phyloP scores from a whole-genome alignment of 306 rosid genomes.

The Cicer chorassanicum region DNA sequence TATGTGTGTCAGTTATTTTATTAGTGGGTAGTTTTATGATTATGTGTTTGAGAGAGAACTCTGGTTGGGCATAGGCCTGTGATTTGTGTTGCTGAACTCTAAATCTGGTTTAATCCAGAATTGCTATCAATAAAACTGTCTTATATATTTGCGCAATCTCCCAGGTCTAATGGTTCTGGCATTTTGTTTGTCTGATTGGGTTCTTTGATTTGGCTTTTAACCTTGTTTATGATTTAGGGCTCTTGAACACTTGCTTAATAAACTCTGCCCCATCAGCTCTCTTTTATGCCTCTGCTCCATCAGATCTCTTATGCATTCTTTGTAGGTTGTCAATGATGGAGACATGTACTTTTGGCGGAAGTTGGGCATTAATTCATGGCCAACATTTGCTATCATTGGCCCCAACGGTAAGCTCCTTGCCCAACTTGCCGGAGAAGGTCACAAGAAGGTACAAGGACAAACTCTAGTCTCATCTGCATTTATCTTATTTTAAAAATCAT shows the following conservation, averaged over 20 bases:
- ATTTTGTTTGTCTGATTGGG: slow-evolving; percentile 23
- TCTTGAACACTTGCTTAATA: slow-evolving; percentile 32
- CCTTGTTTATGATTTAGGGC: slow-evolving; percentile 18
- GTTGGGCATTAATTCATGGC: slow-evolving; percentile 94
- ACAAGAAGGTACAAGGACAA: slow-evolving; percentile 67
- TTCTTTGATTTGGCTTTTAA: slow-evolving; percentile 29
- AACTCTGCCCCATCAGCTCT: slow-evolving; percentile 23
- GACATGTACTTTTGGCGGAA: slow-evolving; percentile 93
- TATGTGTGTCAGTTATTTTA: slow-evolving; percentile 8
- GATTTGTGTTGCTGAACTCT: slow-evolving; percentile 15
- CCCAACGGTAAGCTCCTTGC: slow-evolving; percentile 91
- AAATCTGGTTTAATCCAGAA: slow-evolving; percentile 4
- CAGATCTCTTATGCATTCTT: slow-evolving; percentile 33
- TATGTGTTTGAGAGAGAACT: background rate
- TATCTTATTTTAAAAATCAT: slow-evolving; percentile 20
- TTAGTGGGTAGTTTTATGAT: background rate
- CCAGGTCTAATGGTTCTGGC: slow-evolving; percentile 25
- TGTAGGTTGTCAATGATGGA: slow-evolving; percentile 95
- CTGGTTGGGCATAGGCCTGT: background rate
- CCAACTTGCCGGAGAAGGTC: slow-evolving; percentile 94
- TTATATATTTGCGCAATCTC: background rate
- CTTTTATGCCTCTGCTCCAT: slow-evolving; percentile 23
- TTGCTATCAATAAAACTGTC: slow-evolving; percentile 12
- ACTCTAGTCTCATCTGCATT: slow-evolving; percentile 15
- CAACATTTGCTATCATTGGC: slow-evolving; percentile 87